phyloP scores from a whole-genome alignment of 768 basidiomycete genomes.

The Pisolithus tinctorius region DNA sequence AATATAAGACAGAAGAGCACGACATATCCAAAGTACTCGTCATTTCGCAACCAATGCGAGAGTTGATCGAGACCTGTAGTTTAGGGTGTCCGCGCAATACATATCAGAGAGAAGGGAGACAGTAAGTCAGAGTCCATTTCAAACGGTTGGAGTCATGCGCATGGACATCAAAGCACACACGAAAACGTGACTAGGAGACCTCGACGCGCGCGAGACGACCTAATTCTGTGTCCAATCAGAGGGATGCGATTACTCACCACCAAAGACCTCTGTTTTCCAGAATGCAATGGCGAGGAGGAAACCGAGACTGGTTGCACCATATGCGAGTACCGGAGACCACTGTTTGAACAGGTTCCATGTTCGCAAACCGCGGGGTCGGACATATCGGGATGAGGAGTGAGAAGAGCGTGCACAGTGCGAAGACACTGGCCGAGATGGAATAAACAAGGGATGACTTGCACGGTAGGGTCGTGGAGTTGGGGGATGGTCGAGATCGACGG shows the following conservation, averaged over 20 bases:
- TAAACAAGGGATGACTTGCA: slow-evolving; percentile 11
- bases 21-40: slow-evolving; percentile 67
- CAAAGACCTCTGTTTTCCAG: slow-evolving; percentile 77
- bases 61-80: slow-evolving; percentile 71
- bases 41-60: slow-evolving; percentile 68
- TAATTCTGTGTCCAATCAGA: slow-evolving; percentile 1
- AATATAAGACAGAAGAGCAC: slow-evolving; percentile 81
- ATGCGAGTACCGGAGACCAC: slow-evolving; percentile 74
- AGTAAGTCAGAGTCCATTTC: slow-evolving; percentile 6
- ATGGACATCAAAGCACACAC: neutral
- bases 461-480: slow-evolving; percentile 12
- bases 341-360: slow-evolving; percentile 57
- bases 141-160: neutral
- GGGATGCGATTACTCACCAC: slow-evolving; percentile 43
- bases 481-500: slow-evolving; percentile 15
- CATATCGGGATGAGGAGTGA: slow-evolving; percentile 24
- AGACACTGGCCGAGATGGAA: slow-evolving; percentile 14
- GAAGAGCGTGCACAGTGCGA: slow-evolving; percentile 8
- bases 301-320: slow-evolving; percentile 67
- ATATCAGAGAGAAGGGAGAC: slow-evolving; percentile 3
- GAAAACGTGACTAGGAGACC: neutral
- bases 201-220: neutral
- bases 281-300: slow-evolving; percentile 79
- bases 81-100: neutral
- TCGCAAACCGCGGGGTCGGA: slow-evolving; percentile 43